These are phyloP conservation scores for Arabidopsis hybrid DNA, from an alignment of 441 rosid genomes.

Conservation along the genomic window DNA sequence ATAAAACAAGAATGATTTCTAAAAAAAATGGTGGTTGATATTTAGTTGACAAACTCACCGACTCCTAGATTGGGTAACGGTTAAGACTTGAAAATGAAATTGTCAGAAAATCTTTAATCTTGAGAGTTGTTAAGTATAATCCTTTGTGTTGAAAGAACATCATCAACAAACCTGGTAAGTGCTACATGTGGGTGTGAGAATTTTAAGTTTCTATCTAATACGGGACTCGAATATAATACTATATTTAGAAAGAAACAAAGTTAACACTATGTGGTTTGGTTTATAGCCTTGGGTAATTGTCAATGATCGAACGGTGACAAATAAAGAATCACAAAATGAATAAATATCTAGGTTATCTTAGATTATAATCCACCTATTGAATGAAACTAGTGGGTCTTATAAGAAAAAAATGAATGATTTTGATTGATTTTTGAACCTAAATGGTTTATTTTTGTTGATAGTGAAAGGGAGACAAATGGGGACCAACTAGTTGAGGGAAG, in stretches of 20 bases:
- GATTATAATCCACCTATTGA: conserved; percentile 37
- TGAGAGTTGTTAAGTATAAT: neutral
- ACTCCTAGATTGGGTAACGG: conserved; percentile 42
- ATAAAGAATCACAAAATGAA: conserved; percentile 19
- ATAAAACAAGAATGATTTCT: neutral
- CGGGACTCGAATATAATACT: conserved; percentile 21
- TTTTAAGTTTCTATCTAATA: neutral
- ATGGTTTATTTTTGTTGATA: conserved; percentile 17
- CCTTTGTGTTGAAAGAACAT: conserved; percentile 2
- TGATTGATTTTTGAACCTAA: conserved; percentile 23
- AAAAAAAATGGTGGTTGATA: conserved; percentile 17
- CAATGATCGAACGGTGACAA: conserved; percentile 35
- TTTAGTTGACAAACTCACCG: conserved; percentile 35
- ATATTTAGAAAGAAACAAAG: conserved; percentile 34
- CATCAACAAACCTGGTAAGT: conserved; percentile 14
- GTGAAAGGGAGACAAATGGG: conserved; percentile 32
- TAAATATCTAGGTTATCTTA: conserved; percentile 34
- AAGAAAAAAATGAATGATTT: neutral
- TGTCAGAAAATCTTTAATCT: no score
- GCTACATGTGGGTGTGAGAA: neutral
- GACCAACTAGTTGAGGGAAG: conserved; percentile 31
- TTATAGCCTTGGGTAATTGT: conserved; percentile 16
- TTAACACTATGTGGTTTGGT: conserved; percentile 25
- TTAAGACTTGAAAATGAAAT: conserved; percentile 24
- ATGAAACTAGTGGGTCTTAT: conserved; percentile 14